Evolutionary conservation across 805 yeast genomes (phyloP), one percentile per base, ranked within the genome.

Genomic region (Scheffersomyces coipomensis): DNA sequence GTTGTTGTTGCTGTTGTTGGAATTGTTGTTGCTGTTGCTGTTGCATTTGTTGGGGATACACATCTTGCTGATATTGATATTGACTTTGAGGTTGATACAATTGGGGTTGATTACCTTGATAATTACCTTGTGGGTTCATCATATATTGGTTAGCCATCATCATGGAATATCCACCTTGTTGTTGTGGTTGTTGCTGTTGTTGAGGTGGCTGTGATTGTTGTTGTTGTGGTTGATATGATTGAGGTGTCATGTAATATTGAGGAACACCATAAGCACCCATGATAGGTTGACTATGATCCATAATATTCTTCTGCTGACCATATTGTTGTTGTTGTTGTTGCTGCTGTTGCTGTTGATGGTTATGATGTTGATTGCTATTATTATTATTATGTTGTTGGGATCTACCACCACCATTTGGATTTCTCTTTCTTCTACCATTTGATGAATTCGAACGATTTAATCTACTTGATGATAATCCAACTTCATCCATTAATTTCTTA

Each of bases 401-500:
- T 15, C 40, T 31, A 31, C 44, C 38, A 22, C 42, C 42, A 37
- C 45, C 35, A 19, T 42, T 47, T 10, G 17, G 47, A 43, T 56
- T 59, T 34, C 60, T 50, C 45, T 56, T 60, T 38, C 59, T 55
- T 29, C 64, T 55, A 37, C 49, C 49, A 10, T 55, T 52, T 15
- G 46, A 34, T 4, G 62, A 52, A 3, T 50, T 19, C 9, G 60
- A 46, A 34, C 69, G 49, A 35, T 57, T 57, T 32, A 66, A 46
- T 35, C 71, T 51, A 34, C 58, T 57, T 40, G 57, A 59, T 8
- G 71, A 58, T 29, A 90, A 66, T 3, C 97, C 97, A 45, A 89
- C 91, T 60, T 91, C 98, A 50, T 91, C 98, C 75, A 90, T 77
- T 41, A 93, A 69, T 47, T 95, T 80, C 55, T 87, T 86, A 62